Conservation (phyloP, 148 eudicot genomes). For the Heliosperma pusillum region DNA sequence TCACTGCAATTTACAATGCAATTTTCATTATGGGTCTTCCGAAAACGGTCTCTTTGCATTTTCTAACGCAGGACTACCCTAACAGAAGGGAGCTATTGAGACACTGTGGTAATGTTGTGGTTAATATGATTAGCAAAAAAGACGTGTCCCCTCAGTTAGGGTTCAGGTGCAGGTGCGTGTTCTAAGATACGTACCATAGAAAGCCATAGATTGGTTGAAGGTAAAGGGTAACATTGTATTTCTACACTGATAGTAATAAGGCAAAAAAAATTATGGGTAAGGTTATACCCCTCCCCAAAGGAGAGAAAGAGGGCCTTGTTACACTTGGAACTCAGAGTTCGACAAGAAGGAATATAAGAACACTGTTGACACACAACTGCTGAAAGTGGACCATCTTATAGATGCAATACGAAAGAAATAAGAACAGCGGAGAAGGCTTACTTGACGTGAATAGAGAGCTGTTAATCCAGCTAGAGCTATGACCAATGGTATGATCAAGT, state of each 20-base stretch:
- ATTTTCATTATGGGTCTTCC: too few relatives aligned
- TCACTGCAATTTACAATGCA: too few relatives aligned
- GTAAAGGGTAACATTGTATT: neutral
- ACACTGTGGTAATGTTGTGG: too few relatives aligned
- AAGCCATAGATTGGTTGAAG: neutral
- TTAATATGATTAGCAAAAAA: too few relatives aligned
- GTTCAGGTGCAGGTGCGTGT: too few relatives aligned
- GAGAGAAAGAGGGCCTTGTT: neutral
- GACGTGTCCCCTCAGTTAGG: too few relatives aligned
- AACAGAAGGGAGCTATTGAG: too few relatives aligned
- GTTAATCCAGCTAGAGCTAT: slow-evolving; percentile 53
- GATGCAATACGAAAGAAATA: slow-evolving; percentile 8
- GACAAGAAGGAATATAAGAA: neutral
- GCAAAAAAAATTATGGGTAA: neutral
- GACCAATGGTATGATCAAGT: slow-evolving; percentile 48
- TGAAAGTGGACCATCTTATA: neutral
- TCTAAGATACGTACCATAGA: too few relatives aligned
- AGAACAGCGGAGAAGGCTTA: slow-evolving; percentile 36
- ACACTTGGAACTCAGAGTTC: neutral
- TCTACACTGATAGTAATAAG: neutral
- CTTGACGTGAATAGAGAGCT: slow-evolving; percentile 68
- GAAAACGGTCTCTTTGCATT: too few relatives aligned
- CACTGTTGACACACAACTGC: neutral
- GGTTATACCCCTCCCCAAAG: neutral
- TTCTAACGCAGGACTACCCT: too few relatives aligned